phyloP scores from a whole-genome alignment of 2,329 filamentous ascomycete genomes.

The Diaporthe citriasiana region DNA sequence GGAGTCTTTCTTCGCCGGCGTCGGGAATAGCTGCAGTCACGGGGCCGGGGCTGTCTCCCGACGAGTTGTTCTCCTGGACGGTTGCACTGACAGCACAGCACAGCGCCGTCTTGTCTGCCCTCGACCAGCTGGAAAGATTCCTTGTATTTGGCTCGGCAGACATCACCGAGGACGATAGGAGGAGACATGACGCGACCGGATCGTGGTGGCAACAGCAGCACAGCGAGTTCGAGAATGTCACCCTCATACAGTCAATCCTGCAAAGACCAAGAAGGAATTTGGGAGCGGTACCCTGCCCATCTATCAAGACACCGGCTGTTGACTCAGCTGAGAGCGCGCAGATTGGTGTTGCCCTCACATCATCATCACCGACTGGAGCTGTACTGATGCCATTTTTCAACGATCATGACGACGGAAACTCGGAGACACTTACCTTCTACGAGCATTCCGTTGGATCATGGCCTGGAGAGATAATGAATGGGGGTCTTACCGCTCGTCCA shows the following conservation, averaged over 20 bases:
- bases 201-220: constrained; percentile 41
- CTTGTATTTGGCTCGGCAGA: constrained; percentile 34
- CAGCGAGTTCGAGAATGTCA: constrained; percentile 41
- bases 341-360: constrained; percentile 18
- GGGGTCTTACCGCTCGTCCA: constrained; percentile 35
- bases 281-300: background rate
- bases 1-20: constrained; percentile 14
- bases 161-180: constrained; percentile 39
- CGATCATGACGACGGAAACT: constrained; percentile 37
- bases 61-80: constrained; percentile 40
- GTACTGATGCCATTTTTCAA: constrained; percentile 24
- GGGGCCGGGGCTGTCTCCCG: constrained; percentile 13
- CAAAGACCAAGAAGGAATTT: constrained; percentile 26
- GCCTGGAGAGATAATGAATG: constrained; percentile 2
- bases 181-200: constrained; percentile 31
- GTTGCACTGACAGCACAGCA: constrained; percentile 40
- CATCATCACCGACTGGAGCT: constrained; percentile 11
- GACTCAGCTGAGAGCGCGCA: background rate
- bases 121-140: constrained; percentile 35
- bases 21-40: background rate
- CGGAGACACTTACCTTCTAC: constrained; percentile 32
- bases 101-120: constrained; percentile 35
- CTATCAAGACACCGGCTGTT: background rate
- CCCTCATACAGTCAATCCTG: constrained; percentile 39
- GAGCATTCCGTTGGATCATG: constrained; percentile 37